Conservation (phyloP, 345 rosid genomes). For the Eucalyptus guilfoylei region DNA sequence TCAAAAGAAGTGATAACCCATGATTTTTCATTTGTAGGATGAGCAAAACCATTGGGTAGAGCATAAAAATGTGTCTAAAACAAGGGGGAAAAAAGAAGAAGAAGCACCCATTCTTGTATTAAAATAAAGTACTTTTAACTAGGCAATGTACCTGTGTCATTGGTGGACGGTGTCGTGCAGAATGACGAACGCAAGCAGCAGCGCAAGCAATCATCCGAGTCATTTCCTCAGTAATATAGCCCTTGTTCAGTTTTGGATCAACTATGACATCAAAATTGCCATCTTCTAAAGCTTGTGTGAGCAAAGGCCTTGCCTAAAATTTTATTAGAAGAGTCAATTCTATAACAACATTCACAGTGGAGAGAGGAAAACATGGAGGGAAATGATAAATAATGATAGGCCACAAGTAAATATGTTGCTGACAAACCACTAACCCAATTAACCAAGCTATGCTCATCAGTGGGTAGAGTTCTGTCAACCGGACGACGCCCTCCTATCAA, state of each 20-base stretch:
- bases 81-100: neutral
- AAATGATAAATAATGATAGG: neutral
- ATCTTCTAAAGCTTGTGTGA: conserved; percentile 40
- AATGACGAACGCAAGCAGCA: conserved; percentile 69
- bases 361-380: neutral
- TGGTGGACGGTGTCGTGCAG: conserved; percentile 57
- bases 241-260: conserved; percentile 41
- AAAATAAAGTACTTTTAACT: neutral
- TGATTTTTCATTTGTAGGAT: neutral
- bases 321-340: neutral
- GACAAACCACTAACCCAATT: conserved; percentile 56
- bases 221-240: conserved; percentile 44
- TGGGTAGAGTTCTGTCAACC: conserved; percentile 29
- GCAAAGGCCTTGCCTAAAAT: conserved; percentile 69
- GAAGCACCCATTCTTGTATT: neutral
- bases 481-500: conserved; percentile 75
- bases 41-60: neutral
- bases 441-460: conserved; percentile 61
- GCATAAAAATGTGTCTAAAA: neutral
- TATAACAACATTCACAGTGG: neutral
- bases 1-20: neutral
- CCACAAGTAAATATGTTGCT: neutral
- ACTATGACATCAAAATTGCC: conserved; percentile 35
- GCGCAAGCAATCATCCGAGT: conserved; percentile 63
- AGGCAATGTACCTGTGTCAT: conserved; percentile 66